phyloP scores from a whole-genome alignment of 495 filamentous ascomycete species.

The Aspergillus baeticus region DNA sequence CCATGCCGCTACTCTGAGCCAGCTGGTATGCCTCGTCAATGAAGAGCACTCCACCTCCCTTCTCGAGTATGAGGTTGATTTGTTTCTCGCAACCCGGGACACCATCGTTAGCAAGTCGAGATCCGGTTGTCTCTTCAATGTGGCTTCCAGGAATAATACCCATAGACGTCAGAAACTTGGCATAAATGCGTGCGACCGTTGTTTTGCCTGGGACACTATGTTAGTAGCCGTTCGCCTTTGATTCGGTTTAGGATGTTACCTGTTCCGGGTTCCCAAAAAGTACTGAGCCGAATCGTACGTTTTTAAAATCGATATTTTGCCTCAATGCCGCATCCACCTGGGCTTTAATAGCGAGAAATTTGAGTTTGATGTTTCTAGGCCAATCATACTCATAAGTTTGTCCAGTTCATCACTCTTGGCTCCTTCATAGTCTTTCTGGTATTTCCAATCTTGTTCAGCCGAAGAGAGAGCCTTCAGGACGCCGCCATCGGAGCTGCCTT shows the following conservation, averaged over 20 bases:
- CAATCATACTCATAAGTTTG: conserved; percentile 67
- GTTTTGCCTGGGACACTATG: conserved; percentile 77
- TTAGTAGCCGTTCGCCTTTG: conserved; percentile 60
- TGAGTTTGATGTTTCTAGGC: conserved; percentile 68
- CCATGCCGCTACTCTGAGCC: conserved; percentile 41
- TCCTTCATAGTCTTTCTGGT: conserved; percentile 51
- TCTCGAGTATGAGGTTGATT: conserved; percentile 53
- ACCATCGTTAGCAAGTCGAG: conserved; percentile 62
- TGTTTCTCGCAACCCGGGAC: conserved; percentile 53
- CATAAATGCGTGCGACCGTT: conserved; percentile 76
- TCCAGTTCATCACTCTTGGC: conserved; percentile 58
- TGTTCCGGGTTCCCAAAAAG: too few relatives aligned
- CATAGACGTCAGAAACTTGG: conserved; percentile 61
- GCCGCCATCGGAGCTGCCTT: not conserved
- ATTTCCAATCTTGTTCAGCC: conserved; percentile 56
- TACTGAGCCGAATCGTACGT: too few relatives aligned
- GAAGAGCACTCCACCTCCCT: conserved; percentile 65
- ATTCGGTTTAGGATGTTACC: too few relatives aligned
- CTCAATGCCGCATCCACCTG: conserved; percentile 61
- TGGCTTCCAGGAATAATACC: conserved; percentile 50
- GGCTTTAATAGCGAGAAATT: conserved; percentile 62
- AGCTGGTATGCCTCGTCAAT: conserved; percentile 82
- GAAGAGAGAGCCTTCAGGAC: conserved; percentile 13
- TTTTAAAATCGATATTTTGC: conserved; percentile 58
- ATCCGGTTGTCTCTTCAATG: conserved; percentile 69